Conservation (phyloP, 768 basidiomycete species). For the Pholiota conissans region DNA sequence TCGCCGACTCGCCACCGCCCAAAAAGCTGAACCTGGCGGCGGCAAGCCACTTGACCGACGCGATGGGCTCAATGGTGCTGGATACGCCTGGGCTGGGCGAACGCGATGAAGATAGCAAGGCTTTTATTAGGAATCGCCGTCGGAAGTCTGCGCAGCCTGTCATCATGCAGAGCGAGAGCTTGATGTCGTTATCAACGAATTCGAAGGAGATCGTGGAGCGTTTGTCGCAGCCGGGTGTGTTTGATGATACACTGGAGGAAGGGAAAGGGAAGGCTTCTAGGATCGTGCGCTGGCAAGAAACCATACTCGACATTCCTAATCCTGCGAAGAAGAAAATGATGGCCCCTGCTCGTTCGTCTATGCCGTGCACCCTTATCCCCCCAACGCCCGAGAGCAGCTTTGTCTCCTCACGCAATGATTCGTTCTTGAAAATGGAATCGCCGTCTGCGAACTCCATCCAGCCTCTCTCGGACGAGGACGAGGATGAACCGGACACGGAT, state of each 20-base stretch:
- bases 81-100: conserved; percentile 19
- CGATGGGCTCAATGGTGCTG: conserved; percentile 49
- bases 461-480: conserved; percentile 4
- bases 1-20: conserved; percentile 29
- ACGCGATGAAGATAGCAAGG: conserved; percentile 34
- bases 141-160: conserved; percentile 27
- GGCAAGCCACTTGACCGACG: conserved; percentile 33
- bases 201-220: conserved; percentile 47
- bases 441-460: conserved; percentile 1
- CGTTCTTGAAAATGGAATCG: conserved; percentile 11
- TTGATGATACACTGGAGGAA: conserved; percentile 31
- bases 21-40: conserved; percentile 6
- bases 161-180: conserved; percentile 35
- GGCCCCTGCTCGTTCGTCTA: conserved; percentile 35
- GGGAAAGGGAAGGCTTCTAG: conserved; percentile 24
- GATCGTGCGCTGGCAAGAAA: conserved; percentile 38
- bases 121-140: conserved; percentile 30
- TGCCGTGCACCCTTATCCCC: conserved; percentile 58
- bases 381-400: conserved; percentile 47
- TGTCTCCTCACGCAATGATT: conserved; percentile 20
- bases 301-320: conserved; percentile 11
- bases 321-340: conserved; percentile 19
- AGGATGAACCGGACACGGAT: conserved; percentile 12
- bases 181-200: conserved; percentile 51
- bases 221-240: conserved; percentile 44